A percentile compares a stretch with the other conserved stretches of the same genome.
These are phyloP conservation scores for Cephaloascus fragrans DNA, from an alignment of 805 yeast genomes.

Conservation along the genomic window DNA sequence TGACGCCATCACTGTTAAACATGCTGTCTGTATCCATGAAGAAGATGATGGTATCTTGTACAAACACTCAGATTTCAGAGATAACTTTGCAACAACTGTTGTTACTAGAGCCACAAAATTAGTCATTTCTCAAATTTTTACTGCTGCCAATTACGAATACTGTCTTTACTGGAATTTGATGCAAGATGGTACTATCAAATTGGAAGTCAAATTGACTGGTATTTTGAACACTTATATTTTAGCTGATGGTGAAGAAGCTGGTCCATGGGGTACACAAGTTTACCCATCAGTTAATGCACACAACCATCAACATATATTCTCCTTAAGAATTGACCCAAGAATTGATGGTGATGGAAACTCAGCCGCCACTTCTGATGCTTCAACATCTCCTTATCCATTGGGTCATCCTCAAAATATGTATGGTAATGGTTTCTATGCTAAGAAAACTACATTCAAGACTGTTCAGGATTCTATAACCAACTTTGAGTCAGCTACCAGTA, in stretches of 20 bases:
- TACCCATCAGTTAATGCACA: constrained; percentile 78
- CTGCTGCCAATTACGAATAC: constrained; percentile 83
- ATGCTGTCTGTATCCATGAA: constrained; percentile 79
- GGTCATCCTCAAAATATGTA: constrained; percentile 66
- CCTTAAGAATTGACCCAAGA: constrained; percentile 72
- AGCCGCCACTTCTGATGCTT: constrained; percentile 58
- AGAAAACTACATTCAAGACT: constrained; percentile 58
- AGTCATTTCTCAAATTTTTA: constrained; percentile 71
- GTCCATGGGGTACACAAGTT: constrained; percentile 75
- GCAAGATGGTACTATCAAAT: constrained; percentile 77
- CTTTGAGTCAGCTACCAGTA: constrained; percentile 49
- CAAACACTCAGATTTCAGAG: constrained; percentile 83
- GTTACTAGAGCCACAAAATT: constrained; percentile 69
- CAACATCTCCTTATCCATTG: constrained; percentile 44
- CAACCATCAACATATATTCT: constrained; percentile 79
- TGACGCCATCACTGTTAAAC: constrained; percentile 59
- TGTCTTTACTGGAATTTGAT: constrained; percentile 76
- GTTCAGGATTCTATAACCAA: constrained; percentile 58
- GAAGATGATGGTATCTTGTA: constrained; percentile 74
- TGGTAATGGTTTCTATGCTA: constrained; percentile 67
- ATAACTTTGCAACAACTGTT: constrained; percentile 63
- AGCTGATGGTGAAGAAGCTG: constrained; percentile 54
- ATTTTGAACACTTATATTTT: constrained; percentile 66
- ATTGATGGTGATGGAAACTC: constrained; percentile 75
- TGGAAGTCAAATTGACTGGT: constrained; percentile 75